A percentile compares a stretch with the other conserved stretches of the same genome.
Conservation (phyloP, 306 rosid species). For the Quillaja saponaria region DNA sequence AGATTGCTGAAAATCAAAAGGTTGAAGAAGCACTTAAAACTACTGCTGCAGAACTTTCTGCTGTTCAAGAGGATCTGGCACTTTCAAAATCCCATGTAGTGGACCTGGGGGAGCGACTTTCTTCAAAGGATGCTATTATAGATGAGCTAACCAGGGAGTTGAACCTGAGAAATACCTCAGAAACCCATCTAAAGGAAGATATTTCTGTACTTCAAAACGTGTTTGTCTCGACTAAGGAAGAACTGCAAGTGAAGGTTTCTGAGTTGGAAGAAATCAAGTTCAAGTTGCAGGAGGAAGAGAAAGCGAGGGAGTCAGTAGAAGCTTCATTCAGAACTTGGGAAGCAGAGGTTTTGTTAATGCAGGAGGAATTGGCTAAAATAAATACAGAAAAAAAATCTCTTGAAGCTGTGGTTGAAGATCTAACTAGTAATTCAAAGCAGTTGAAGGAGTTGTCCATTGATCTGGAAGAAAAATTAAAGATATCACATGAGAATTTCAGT, state of each 20-base stretch:
- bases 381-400: slow-evolving; percentile 51
- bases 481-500: slow-evolving; percentile 56
- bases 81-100: slow-evolving; percentile 61
- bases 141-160: slow-evolving; percentile 60
- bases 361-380: slow-evolving; percentile 50
- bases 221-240: slow-evolving; percentile 62
- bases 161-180: slow-evolving; percentile 56
- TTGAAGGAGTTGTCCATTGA: slow-evolving; percentile 52
- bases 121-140: slow-evolving; percentile 55
- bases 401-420: slow-evolving; percentile 55
- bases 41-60: slow-evolving; percentile 67
- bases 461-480: slow-evolving; percentile 67
- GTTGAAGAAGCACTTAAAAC: slow-evolving; percentile 69
- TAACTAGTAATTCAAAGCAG: slow-evolving; percentile 43
- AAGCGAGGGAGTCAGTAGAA: slow-evolving; percentile 55
- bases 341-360: slow-evolving; percentile 41
- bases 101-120: slow-evolving; percentile 53
- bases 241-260: slow-evolving; percentile 53
- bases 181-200: slow-evolving; percentile 71
- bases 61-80: slow-evolving; percentile 64
- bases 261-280: slow-evolving; percentile 59
- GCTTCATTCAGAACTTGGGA: slow-evolving; percentile 51
- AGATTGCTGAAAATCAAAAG: slow-evolving; percentile 66
- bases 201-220: slow-evolving; percentile 60
- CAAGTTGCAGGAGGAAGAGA: slow-evolving; percentile 68